phyloP scores from a whole-genome alignment of 192 early-diverging fungal genomes.

The Rhizophagus clarus region DNA sequence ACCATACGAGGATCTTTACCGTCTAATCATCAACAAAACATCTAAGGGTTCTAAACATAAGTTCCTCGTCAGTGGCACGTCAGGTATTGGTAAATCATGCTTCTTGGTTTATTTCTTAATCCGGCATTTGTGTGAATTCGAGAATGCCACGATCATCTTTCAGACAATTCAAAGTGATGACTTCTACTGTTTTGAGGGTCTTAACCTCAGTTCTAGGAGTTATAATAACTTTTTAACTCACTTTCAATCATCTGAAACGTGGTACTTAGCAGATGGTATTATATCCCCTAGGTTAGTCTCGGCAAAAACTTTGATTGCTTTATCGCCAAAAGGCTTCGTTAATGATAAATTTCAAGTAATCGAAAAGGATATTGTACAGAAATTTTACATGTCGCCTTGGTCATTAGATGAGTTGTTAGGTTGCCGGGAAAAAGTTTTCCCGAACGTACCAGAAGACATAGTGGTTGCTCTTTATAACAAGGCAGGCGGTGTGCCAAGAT shows the following conservation, averaged over 20 bases:
- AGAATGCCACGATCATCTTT: slow-evolving; percentile 20
- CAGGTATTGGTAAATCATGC: slow-evolving; percentile 40
- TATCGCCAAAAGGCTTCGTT: not conserved
- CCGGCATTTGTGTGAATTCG: slow-evolving; percentile 33
- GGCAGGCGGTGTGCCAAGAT: not conserved
- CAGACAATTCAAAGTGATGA: not conserved
- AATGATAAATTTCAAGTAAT: slow-evolving; percentile 14
- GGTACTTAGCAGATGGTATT: slow-evolving; percentile 4
- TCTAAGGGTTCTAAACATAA: not conserved
- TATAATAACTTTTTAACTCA: not conserved
- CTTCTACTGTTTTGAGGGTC: not conserved
- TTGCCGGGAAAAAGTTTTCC: slow-evolving; percentile 6
- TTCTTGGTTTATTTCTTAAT: slow-evolving; percentile 43
- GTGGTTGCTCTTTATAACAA: not conserved
- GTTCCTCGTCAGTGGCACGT: slow-evolving; percentile 37
- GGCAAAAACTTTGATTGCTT: slow-evolving; percentile 6
- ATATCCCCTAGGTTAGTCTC: not conserved
- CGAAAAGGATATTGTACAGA: not conserved
- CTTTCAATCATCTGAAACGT: not conserved
- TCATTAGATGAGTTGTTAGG: not conserved
- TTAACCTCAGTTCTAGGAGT: not conserved
- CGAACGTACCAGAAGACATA: not conserved
- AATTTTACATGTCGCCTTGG: not conserved
- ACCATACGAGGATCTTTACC: slow-evolving; percentile 34
- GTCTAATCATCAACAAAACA: slow-evolving; percentile 6